Conservation (phyloP, 306 rosid species). For the Gleditsia sinensis region DNA sequence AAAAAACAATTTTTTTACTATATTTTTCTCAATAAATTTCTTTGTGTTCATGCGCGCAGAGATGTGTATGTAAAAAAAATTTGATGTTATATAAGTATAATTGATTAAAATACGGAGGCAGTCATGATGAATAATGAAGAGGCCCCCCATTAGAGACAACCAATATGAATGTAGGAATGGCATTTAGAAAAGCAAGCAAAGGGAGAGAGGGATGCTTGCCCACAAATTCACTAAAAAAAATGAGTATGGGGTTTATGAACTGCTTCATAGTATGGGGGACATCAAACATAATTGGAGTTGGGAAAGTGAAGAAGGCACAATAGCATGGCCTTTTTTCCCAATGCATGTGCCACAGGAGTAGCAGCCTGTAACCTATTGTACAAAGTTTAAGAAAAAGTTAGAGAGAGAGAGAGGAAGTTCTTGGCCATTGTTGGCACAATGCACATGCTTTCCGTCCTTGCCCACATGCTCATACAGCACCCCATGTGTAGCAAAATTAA, state of each 20-base stretch:
- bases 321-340: background rate
- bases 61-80: too few species aligned
- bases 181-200: background rate
- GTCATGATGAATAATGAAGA: background rate
- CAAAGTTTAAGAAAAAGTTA: constrained; percentile 13
- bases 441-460: constrained; percentile 43
- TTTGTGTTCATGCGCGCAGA: too few species aligned
- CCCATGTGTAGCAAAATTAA: constrained; percentile 1
- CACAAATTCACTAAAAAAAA: background rate
- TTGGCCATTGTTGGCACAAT: background rate
- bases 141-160: background rate
- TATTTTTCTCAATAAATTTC: too few species aligned
- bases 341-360: constrained; percentile 26
- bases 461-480: constrained; percentile 39
- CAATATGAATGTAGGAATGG: constrained; percentile 6
- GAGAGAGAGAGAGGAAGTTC: constrained; percentile 13
- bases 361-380: background rate
- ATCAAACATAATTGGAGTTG: constrained; percentile 27
- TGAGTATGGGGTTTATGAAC: too few species aligned
- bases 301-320: constrained; percentile 32
- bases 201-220: background rate
- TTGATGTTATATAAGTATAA: too few species aligned
- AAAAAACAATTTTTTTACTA: too few species aligned
- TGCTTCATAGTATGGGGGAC: background rate
- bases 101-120: background rate